phyloP scores from a whole-genome alignment of 2,329 filamentous ascomycete species.

The Seiridium unicorne region DNA sequence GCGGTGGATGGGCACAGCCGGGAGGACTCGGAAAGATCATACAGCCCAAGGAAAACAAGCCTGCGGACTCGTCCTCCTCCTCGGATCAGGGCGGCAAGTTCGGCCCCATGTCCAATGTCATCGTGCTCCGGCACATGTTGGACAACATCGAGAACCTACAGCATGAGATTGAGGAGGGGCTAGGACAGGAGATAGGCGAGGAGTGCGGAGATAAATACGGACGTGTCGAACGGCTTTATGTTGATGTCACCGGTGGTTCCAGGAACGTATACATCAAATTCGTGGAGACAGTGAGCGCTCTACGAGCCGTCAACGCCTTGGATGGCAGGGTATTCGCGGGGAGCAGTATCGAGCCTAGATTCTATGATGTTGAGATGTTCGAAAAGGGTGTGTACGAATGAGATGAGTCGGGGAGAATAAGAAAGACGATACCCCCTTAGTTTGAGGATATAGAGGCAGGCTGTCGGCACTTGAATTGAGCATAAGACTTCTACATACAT shows the following conservation, averaged over 20 bases:
- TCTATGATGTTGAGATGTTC: conserved; percentile 81
- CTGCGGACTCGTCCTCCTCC: conserved; percentile 11
- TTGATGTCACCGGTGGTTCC: conserved; percentile 61
- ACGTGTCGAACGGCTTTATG: conserved; percentile 74
- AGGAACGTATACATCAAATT: conserved; percentile 90
- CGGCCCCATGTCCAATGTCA: conserved; percentile 75
- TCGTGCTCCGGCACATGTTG: conserved; percentile 82
- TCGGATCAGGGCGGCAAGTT: conserved; percentile 48
- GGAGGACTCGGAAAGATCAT: conserved; percentile 75
- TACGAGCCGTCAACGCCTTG: conserved; percentile 86
- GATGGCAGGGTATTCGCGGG: conserved; percentile 87
- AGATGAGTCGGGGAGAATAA: neutral
- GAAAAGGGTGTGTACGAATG: conserved; percentile 61
- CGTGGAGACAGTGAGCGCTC: conserved; percentile 77
- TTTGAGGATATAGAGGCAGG: too few species aligned
- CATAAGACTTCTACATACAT: too few species aligned
- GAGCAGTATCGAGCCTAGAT: conserved; percentile 77
- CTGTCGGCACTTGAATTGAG: too few species aligned
- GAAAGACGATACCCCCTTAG: too few species aligned
- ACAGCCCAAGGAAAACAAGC: conserved; percentile 52
- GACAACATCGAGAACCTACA: conserved; percentile 75
- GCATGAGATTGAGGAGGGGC: conserved; percentile 69
- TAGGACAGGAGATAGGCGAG: conserved; percentile 94
- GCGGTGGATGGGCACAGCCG: conserved; percentile 72
- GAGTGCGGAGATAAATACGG: conserved; percentile 91